Percentiles rank a stretch among this genome's conserved stretches.
Conservation (phyloP, 2,329 filamentous ascomycete species). For the Pyricularia grisea region DNA sequence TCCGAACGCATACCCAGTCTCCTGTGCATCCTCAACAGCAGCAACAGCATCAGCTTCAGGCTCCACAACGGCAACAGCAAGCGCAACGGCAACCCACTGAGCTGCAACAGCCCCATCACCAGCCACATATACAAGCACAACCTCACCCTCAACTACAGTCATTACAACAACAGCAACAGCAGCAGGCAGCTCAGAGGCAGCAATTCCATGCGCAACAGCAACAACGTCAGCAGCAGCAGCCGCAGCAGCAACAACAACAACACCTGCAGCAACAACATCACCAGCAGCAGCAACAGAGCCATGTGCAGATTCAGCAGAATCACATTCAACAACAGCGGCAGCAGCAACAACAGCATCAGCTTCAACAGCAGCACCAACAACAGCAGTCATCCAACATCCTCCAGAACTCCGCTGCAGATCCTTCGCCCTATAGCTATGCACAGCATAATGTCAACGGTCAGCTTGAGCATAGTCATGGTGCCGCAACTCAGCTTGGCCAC, state of each 20-base stretch:
- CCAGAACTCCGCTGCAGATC: background rate
- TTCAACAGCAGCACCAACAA: conserved; percentile 2
- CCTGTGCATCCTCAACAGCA: background rate
- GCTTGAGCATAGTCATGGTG: background rate
- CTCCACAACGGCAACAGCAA: background rate
- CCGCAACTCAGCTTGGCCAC: background rate
- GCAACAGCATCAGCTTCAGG: background rate
- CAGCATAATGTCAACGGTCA: background rate
- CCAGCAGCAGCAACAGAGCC: conserved; percentile 13
- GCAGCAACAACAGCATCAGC: conserved; percentile 9
- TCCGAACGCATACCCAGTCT: background rate
- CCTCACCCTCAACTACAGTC: background rate
- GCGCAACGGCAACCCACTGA: background rate
- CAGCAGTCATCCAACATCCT: conserved; percentile 4
- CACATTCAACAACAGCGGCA: conserved; percentile 8
- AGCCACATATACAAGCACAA: background rate
- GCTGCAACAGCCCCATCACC: background rate
- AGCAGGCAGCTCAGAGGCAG: background rate
- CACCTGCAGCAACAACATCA: conserved; percentile 15
- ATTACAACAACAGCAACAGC: background rate
- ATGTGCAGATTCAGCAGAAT: background rate
- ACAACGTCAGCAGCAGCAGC: background rate
- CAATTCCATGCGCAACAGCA: background rate
- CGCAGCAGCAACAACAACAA: background rate
- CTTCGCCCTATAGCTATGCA: background rate